Evolutionary conservation across 805 yeast genomes (phyloP), one percentile per base, ranked within the genome.

Genomic region (Wickerhamiella dianesei): DNA sequence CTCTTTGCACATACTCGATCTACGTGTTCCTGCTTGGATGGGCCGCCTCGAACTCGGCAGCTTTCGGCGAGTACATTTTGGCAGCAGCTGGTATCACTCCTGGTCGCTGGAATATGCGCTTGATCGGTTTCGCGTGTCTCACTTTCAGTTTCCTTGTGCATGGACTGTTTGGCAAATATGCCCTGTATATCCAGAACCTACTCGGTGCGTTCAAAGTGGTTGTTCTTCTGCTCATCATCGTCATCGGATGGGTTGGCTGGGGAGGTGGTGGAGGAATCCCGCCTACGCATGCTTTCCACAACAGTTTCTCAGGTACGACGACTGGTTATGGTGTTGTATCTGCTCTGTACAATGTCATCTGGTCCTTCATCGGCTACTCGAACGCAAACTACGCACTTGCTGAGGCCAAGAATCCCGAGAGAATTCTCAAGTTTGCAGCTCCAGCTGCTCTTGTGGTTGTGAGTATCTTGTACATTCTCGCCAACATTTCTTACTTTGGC

Each of bases 31-130:
- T 82, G 56, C 67, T 84, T 43, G 92, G 92, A 35, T 84, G 88
- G 85, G 88, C 94, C 19, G 78, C 94, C 8, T 84, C 88, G 62
- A 82, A 82, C 62, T 80, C 89, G 19, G 77, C 82, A 44, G 84
- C 82, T 32, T 81, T 81, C 53, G 94, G 94, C 25, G 81, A 80
- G 58, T 83, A 81, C 64, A 70, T 84, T 50, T 68, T 84, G 50
- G 75, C 74, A 37, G 94, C 94, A 9, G 87, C 88, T 4, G 80
- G 76, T 37, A 71, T 68, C 16, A 80, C 76, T 49, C 71, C 75
- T 6, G 76, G 80, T 12, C 73, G 77, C 55, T 84, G 94, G 94
- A 77, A 78, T 56, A 79, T 80, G 53, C 71, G 89, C 58, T 86
- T 78, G 37, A 73, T 84, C 54, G 94, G 88, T 53, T 67, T 82